Conservation (phyloP, 805 yeast genomes). For the Wickerhamiella nectarea region DNA sequence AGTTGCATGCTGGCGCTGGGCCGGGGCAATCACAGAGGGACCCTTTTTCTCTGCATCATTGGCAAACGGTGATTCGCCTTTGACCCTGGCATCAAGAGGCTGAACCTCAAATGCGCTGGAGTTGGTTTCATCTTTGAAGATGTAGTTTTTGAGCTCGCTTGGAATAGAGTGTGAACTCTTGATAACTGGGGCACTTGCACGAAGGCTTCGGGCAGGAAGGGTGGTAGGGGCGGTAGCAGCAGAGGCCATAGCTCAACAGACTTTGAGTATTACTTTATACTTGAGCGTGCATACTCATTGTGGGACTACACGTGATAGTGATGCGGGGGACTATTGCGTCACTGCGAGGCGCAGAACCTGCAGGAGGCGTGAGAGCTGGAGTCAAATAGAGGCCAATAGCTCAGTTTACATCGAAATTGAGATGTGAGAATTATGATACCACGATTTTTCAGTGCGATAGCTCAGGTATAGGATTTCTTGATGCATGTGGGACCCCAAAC, state of each 20-base stretch:
- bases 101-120: conserved; percentile 15
- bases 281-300: neutral
- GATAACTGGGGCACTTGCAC: neutral
- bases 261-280: no score
- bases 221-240: neutral
- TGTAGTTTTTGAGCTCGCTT: conserved; percentile 7
- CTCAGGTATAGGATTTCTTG: no score
- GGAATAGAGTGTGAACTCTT: neutral
- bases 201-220: neutral
- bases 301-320: neutral
- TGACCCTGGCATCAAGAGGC: conserved; percentile 3
- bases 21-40: conserved; percentile 13
- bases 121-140: conserved; percentile 11
- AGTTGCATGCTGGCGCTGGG: conserved; percentile 16
- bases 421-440: no score
- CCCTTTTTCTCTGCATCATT: conserved; percentile 17
- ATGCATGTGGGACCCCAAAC: no score
- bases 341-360: no score
- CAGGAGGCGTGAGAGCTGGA: no score
- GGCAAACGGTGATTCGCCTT: conserved; percentile 23
- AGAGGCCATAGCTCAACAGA: no score
- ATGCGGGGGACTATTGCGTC: neutral
- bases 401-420: no score
- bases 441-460: no score
- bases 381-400: no score